Conservation (phyloP, 768 basidiomycete species). For the Chlorophyllum brunneum region DNA sequence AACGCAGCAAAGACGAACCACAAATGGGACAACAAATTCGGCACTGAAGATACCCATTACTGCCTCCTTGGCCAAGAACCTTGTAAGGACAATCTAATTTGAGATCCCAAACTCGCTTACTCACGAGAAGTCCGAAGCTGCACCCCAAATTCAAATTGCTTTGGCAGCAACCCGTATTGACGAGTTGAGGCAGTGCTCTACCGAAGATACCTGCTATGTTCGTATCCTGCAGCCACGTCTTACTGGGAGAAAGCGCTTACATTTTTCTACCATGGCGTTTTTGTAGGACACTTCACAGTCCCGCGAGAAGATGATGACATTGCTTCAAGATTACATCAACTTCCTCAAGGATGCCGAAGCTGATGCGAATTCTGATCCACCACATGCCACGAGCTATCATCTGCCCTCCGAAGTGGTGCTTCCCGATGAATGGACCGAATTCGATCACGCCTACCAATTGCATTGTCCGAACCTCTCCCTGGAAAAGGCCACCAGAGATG, state of each 20-base stretch:
- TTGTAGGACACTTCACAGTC: slow-evolving; percentile 16
- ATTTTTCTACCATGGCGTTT: neutral
- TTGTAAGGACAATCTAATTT: slow-evolving; percentile 39
- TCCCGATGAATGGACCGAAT: slow-evolving; percentile 70
- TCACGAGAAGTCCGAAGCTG: slow-evolving; percentile 36
- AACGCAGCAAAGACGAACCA: slow-evolving; percentile 40
- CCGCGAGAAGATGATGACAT: slow-evolving; percentile 42
- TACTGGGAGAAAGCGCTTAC: neutral
- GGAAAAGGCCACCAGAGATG: slow-evolving; percentile 75
- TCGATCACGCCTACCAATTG: slow-evolving; percentile 88
- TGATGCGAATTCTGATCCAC: slow-evolving; percentile 25
- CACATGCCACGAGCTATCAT: slow-evolving; percentile 44
- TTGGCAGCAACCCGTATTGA: slow-evolving; percentile 53
- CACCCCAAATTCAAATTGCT: slow-evolving; percentile 59
- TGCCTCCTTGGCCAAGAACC: slow-evolving; percentile 75
- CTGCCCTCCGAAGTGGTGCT: slow-evolving; percentile 68
- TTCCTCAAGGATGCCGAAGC: slow-evolving; percentile 49
- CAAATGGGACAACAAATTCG: slow-evolving; percentile 70
- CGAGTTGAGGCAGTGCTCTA: slow-evolving; percentile 34
- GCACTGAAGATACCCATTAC: slow-evolving; percentile 75
- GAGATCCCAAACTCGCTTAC: neutral
- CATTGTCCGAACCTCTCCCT: slow-evolving; percentile 82
- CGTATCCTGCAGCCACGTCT: neutral
- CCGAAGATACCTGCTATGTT: slow-evolving; percentile 1
- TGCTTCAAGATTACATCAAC: slow-evolving; percentile 59